A percentile compares a stretch with the other conserved stretches of the same genome.
Conservation (phyloP, 495 filamentous ascomycete genomes). For the Sordaria brevicollis region DNA sequence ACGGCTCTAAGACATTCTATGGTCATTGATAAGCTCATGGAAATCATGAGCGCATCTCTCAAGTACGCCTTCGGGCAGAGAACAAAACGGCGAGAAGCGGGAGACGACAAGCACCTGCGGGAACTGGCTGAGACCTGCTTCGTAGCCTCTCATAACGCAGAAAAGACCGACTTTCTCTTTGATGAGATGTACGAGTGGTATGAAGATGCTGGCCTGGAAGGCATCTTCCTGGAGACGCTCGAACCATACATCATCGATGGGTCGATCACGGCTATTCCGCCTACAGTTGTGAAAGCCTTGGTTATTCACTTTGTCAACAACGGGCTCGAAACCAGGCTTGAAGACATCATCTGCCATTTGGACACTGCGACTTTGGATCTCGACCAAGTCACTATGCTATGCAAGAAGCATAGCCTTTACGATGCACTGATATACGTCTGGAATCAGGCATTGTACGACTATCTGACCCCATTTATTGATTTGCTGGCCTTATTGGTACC, state of each 20-base stretch:
- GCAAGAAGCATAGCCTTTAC: slow-evolving; percentile 82
- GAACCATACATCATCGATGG: slow-evolving; percentile 78
- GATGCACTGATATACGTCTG: slow-evolving; percentile 96
- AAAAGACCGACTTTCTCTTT: slow-evolving; percentile 73
- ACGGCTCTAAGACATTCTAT: slow-evolving; percentile 61
- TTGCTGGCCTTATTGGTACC: slow-evolving; percentile 63
- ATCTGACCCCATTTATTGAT: slow-evolving; percentile 81
- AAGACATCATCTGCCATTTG: slow-evolving; percentile 90
- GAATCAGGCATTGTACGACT: slow-evolving; percentile 82
- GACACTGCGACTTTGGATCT: slow-evolving; percentile 87
- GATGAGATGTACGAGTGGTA: slow-evolving; percentile 85
- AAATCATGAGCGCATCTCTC: slow-evolving; percentile 89
- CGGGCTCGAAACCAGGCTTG: slow-evolving; percentile 63
- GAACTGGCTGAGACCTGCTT: slow-evolving; percentile 79
- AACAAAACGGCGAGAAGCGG: slow-evolving; percentile 39
- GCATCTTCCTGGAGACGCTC: slow-evolving; percentile 74
- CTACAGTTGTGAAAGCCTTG: slow-evolving; percentile 74
- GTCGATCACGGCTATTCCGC: slow-evolving; percentile 64
- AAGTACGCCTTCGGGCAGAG: slow-evolving; percentile 72
- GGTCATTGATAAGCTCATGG: slow-evolving; percentile 79
- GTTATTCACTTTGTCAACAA: slow-evolving; percentile 67
- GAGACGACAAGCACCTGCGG: slow-evolving; percentile 52
- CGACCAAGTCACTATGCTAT: slow-evolving; percentile 82
- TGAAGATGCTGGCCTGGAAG: slow-evolving; percentile 61
- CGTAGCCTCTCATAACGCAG: slow-evolving; percentile 65